Evolutionary conservation across 352 stramenopile species (phyloP).

Genomic region (Blastocystis sp.): DNA sequence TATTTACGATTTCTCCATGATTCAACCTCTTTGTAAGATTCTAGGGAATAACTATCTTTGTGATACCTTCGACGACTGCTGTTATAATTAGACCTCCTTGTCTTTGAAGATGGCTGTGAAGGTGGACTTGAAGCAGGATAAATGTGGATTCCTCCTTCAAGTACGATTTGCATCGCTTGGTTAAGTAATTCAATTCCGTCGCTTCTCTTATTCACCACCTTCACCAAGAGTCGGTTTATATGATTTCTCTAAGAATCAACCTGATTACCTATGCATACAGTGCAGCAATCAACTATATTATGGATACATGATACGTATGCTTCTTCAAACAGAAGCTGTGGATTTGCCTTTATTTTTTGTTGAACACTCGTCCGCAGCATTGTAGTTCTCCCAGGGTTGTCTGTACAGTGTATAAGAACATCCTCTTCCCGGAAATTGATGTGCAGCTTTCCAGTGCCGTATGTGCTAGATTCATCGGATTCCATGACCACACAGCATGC

Average conservation of each 20-base stretch:
- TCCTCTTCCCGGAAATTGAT: conserved; percentile 25
- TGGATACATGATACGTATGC: not conserved
- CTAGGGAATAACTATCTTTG: conserved; percentile 44
- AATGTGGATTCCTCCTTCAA: conserved; percentile 5
- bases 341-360: not conserved
- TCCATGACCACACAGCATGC: too few relatives aligned
- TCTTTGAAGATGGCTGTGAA: conserved; percentile 32
- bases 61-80: not conserved
- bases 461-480: not conserved
- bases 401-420: conserved; percentile 49
- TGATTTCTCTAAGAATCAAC: not conserved
- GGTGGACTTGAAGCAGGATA: not conserved
- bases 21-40: not conserved
- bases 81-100: not conserved
- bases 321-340: not conserved
- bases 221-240: not conserved
- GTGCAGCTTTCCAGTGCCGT: not conserved
- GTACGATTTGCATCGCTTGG: not conserved
- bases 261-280: not conserved
- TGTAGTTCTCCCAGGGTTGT: conserved; percentile 28
- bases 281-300: not conserved
- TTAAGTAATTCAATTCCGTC: not conserved
- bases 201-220: not conserved
- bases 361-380: conserved; percentile 12
- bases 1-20: not conserved